Evolutionary conservation across 2,329 filamentous ascomycete species (phyloP), one percentile per base, ranked within the genome.

Genomic region (Colletotrichum theobromicola): DNA sequence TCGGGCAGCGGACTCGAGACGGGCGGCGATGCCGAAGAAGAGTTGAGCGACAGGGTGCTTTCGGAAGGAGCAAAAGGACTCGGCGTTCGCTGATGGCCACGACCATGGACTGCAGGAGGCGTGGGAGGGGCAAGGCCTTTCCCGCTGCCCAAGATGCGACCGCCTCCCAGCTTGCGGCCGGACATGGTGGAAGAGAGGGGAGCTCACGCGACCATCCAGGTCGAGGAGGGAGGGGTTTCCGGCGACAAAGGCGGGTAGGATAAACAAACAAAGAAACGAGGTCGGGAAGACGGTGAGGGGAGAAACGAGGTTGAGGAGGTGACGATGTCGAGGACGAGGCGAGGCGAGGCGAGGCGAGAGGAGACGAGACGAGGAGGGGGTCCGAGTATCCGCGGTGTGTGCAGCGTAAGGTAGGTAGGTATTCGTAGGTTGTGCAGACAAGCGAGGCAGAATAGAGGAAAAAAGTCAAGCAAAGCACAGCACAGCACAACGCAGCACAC

Each of bases 101-200:
- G 42, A 50, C 42, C 68, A 16, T 67, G 70, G 82, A 83, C 84
- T 78, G 79, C 76, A 50, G 84, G 80, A 69, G 85, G 81, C 64
- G 85, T 81, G 30, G 90, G 88, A 80, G 95, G 94, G 79, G 93
- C 94, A 80, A 98, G 91, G 80, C 93, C 92, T 84, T 93, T 95
- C 80, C 95, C 95, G 86, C 90, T 97, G 81, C 96, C 96, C 80
- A 98, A 88, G 81, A 98, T 93, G 87, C 96, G 93, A 83, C 96
- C 96, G 85, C 96, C 96, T 85, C 96, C 96, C 84, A 98, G 90
- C 88, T 94, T 96, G 88, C 94, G 92, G 84, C 90, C 90, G 80
- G 95, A 94, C 95, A 98, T 98, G 84, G 80, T 76, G 74, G 53
- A 72, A n/a, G 67, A 74, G 74, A 35, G n/a, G 74, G 28, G 57